Evolutionary conservation across 768 basidiomycete species (phyloP).

Genomic region (Pluteus cervinus): DNA sequence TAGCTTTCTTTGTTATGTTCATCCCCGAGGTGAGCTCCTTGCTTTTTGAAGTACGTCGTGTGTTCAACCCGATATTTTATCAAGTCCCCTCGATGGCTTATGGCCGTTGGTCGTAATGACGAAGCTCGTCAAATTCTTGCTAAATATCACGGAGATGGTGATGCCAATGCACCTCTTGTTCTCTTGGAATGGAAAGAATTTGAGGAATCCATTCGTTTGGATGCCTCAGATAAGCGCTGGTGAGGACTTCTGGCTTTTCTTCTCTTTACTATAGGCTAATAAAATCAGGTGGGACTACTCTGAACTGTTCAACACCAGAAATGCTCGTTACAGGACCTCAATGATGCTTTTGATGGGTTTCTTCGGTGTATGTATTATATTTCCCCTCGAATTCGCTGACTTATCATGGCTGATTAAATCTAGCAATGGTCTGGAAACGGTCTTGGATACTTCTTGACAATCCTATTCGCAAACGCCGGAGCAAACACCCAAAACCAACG

Average conservation of each 20-base stretch:
- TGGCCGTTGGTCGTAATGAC: slow-evolving; percentile 40
- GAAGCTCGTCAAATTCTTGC: slow-evolving; percentile 42
- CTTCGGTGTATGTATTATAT: slow-evolving; percentile 32
- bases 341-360: slow-evolving; percentile 50
- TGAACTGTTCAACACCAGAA: slow-evolving; percentile 40
- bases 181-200: slow-evolving; percentile 46
- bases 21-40: slow-evolving; percentile 28
- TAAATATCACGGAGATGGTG: slow-evolving; percentile 48
- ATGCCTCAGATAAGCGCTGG: slow-evolving; percentile 55
- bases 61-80: background rate
- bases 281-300: slow-evolving; percentile 42
- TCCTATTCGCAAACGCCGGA: slow-evolving; percentile 33
- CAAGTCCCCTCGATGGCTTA: slow-evolving; percentile 52
- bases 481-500: slow-evolving; percentile 31
- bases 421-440: slow-evolving; percentile 53
- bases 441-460: slow-evolving; percentile 42
- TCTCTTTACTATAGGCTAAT: background rate
- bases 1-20: slow-evolving; percentile 25
- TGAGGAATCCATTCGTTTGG: slow-evolving; percentile 39
- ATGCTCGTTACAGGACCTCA: slow-evolving; percentile 38
- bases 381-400: background rate
- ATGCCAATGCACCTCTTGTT: slow-evolving; percentile 44
- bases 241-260: slow-evolving; percentile 15
- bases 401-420: slow-evolving; percentile 1
- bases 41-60: background rate